Evolutionary conservation across 352 stramenopile genomes (phyloP), one percentile per base, ranked within the genome.

Genomic region (Phytophthora capsici): DNA sequence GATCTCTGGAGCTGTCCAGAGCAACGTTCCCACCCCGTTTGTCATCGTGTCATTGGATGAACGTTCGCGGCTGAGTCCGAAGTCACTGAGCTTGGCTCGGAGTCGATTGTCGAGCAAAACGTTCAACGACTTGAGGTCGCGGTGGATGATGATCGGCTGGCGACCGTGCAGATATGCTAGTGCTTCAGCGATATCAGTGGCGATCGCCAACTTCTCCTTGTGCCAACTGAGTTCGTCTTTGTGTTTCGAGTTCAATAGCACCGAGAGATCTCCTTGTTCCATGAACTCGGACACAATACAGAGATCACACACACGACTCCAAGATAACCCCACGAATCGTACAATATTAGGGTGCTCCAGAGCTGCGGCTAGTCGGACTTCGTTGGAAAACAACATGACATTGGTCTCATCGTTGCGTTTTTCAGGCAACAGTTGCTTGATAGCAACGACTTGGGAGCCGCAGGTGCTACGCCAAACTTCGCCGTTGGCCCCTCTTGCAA

Each of bases 281-380:
- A 92, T 78, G 49, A 87, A 89, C 63, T 92, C 83, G 3, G 75
- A 83, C 10, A 92, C 66, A 28, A 84, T 86, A 23, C 70, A 83
- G 19, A 92, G 38, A 20, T 92, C 79, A 0, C 73, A 70, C 4
- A 88, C 53, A 10, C 61, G 63, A 10, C 66, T 72, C 83, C 83
- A 92, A n/a, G 81, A 75, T 2, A 90, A 32, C 3, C 83, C 78
- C 14, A 90, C 71, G 45, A 90, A 91, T 6, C 67, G 73, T 20
- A 90, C 83, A n/a, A 91, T 89, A 56, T 88, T 89, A 2, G 79
- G 80, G 28, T 91, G 83, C 2, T 79, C 77, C 0, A 91, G 62
- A 23, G 65, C 57, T 0, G 83, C 74, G 0, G 73, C 75, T 0
- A 91, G 67, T 0, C 78, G 70, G 9, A 90, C 78, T 34, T 91